A percentile compares a stretch with the other conserved stretches of the same genome.
phyloP scores from a whole-genome alignment of 805 yeast species.

The Barnettozyma siamensis region DNA sequence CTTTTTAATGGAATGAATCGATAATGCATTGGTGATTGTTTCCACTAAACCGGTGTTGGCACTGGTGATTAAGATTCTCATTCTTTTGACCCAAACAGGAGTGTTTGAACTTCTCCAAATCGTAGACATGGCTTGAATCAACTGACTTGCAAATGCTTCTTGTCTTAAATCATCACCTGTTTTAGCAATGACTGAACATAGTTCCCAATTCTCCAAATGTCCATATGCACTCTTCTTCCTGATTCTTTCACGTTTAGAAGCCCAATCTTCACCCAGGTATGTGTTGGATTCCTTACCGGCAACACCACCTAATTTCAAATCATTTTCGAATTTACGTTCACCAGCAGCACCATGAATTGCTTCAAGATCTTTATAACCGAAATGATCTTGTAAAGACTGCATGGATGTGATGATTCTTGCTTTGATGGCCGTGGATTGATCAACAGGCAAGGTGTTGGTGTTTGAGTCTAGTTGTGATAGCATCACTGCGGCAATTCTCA shows the following conservation, averaged over 20 bases:
- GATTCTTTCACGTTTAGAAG: conserved; percentile 71
- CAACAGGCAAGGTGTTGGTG: conserved; percentile 44
- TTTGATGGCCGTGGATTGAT: conserved; percentile 63
- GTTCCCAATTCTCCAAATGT: conserved; percentile 86
- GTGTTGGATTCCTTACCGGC: conserved; percentile 34
- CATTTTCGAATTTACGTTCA: conserved; percentile 87
- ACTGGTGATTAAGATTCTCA: conserved; percentile 89
- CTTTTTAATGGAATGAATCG: conserved; percentile 91
- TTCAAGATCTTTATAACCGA: conserved; percentile 45
- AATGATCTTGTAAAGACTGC: conserved; percentile 70
- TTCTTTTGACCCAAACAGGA: conserved; percentile 85
- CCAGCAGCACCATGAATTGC: conserved; percentile 71
- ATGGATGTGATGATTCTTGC: conserved; percentile 62
- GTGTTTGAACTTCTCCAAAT: conserved; percentile 71
- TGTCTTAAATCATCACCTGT: conserved; percentile 95
- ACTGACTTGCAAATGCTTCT: conserved; percentile 96
- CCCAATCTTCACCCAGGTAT: conserved; percentile 92
- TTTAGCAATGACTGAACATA: conserved; percentile 92
- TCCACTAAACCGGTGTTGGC: conserved; percentile 90
- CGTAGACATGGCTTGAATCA: conserved; percentile 79
- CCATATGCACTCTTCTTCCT: conserved; percentile 76
- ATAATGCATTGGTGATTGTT: conserved; percentile 90
- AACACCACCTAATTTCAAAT: conserved; percentile 77
- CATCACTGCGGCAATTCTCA: conserved; percentile 96
- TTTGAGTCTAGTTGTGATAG: conserved; percentile 77